A percentile compares a stretch with the other conserved stretches of the same genome.
Conservation (phyloP, 148 eudicot genomes). For the Amaranthus palmeri region DNA sequence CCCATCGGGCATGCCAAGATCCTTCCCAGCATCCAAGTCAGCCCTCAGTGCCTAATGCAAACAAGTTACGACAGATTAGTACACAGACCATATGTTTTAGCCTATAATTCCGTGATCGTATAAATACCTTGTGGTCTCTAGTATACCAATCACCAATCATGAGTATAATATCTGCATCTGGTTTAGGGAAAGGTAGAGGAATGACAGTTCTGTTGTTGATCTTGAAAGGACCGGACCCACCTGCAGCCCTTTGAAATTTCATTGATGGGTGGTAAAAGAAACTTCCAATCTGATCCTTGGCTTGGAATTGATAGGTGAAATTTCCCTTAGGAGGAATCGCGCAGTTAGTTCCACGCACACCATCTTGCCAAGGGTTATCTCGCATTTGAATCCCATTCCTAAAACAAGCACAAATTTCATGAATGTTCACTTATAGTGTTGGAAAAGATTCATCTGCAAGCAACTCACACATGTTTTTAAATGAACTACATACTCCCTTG, state of each 20-base stretch:
- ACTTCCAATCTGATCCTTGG: conserved; percentile 92
- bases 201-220: conserved; percentile 52
- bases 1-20: conserved; percentile 89
- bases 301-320: conserved; percentile 87
- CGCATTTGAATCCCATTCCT: conserved; percentile 88
- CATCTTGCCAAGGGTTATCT: conserved; percentile 89
- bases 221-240: conserved; percentile 74
- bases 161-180: conserved; percentile 71
- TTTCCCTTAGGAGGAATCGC: conserved; percentile 75
- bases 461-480: background rate
- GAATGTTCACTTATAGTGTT: background rate
- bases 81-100: background rate
- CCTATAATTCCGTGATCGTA: background rate
- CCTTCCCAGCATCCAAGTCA: conserved; percentile 59
- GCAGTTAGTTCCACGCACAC: conserved; percentile 84
- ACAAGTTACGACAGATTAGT: background rate
- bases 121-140: conserved; percentile 67
- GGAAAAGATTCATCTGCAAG: background rate
- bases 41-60: conserved; percentile 52
- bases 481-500: background rate
- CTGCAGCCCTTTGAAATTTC: conserved; percentile 85
- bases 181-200: conserved; percentile 62
- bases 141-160: conserved; percentile 96
- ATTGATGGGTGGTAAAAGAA: conserved; percentile 78
- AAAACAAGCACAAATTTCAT: conserved; percentile 13